phyloP scores from a whole-genome alignment of 768 basidiomycete species.

The Trametes cingulata region DNA sequence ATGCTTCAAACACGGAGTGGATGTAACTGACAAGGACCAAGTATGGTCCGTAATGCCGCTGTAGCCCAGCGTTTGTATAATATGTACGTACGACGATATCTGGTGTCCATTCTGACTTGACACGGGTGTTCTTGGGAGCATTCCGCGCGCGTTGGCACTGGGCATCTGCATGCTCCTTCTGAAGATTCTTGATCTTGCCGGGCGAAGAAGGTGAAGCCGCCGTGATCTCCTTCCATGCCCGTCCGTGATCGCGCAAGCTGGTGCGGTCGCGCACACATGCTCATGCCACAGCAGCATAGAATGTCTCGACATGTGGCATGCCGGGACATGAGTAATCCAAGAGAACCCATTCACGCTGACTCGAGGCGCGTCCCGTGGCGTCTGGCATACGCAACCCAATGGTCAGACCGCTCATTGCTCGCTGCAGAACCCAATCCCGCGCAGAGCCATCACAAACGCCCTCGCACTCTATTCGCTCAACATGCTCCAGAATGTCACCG shows the following conservation, averaged over 20 bases:
- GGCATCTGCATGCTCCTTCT: constrained; percentile 12
- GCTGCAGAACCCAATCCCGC: constrained; percentile 7
- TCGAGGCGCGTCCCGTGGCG: constrained; percentile 22
- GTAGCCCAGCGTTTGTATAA: constrained; percentile 19
- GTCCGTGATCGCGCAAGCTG: constrained; percentile 9
- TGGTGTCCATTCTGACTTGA: constrained; percentile 16
- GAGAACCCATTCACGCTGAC: constrained; percentile 6
- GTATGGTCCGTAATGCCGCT: constrained; percentile 17
- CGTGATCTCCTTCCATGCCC: constrained; percentile 12
- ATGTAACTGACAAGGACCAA: constrained; percentile 2
- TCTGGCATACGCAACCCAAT: constrained; percentile 6
- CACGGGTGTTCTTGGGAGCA: constrained; percentile 20
- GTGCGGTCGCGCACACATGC: constrained; percentile 4
- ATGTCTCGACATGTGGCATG: constrained; percentile 16
- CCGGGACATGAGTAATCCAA: constrained; percentile 20
- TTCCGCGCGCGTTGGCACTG: constrained; percentile 12
- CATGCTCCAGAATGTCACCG: constrained; percentile 39
- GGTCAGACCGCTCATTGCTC: constrained; percentile 1
- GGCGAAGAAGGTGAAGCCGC: constrained; percentile 15
- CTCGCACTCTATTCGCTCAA: constrained; percentile 2
- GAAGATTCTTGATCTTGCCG: constrained; percentile 13
- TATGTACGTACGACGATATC: constrained; percentile 23
- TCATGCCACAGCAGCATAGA: constrained; percentile 18
- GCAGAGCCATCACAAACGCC: neutral
- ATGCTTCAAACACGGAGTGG: neutral